Base-by-base conservation (phyloP, 371 early-diverging fungal species). In the Funneliformis caledonium region DNA sequence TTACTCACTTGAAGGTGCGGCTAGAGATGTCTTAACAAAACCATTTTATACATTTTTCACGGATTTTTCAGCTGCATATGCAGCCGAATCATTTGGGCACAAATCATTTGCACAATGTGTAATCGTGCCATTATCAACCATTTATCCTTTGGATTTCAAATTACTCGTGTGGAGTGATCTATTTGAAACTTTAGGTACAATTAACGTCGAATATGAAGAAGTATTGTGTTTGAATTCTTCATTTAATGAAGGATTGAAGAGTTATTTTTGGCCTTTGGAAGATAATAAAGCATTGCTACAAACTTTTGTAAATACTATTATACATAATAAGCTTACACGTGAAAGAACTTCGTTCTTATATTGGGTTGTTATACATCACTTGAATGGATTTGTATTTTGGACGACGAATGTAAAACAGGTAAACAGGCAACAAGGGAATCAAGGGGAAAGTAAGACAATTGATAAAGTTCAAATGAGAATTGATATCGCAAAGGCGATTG, bases 21-120 rank as follows among this genome's bases (percentile, higher is more conserved):
- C 69, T 56, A 52, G 26, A 26, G 70, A 43, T 22, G 70, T 70
- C 45, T 43, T 70, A 1, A 37, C 16, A 70, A n/a, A 12, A 31
- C 70, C 80, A 56, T 79, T 79, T 67, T 79, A 79, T 70, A 70
- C 69, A 43, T 60, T 79, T 56, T 79, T 70, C n/a, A 52, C 70
- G 10, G 80, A 79, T 60, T 79, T 79, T 59, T 22, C 42, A 14
- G 69, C 56, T 10, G n/a, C 11, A 6, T 79, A 79, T 43, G 70
- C 43, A 10, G 50, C 80, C 16, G 80, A 70, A 70, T 79, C 80
- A 59, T 43, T 59, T 42, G 80, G 80, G 33, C 16, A 79, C 60
- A 79, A 60, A 79, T 47, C 37, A 14, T 79, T 70, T 67, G 72
- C 72, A 7, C 80, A 48, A 59, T 37, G 69, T 14, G 2, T 60